These are phyloP conservation scores for Immersiella caudata DNA, from an alignment of 495 filamentous ascomycete genomes.

Conservation along the genomic window DNA sequence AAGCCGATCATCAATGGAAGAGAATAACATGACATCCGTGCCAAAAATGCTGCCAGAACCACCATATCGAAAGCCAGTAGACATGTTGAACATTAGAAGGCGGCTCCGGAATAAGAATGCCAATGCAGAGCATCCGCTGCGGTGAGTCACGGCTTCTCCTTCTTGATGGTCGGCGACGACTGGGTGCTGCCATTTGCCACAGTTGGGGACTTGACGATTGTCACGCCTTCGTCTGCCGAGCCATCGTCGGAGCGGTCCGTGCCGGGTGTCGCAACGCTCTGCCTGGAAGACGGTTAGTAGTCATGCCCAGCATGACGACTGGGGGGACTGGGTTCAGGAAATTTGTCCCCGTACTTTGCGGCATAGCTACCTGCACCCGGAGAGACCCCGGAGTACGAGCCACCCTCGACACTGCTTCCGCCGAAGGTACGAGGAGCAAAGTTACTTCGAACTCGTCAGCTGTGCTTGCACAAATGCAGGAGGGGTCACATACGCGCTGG, in stretches of 20 bases:
- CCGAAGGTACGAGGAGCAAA: constrained; percentile 33
- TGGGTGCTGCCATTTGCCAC: constrained; percentile 53
- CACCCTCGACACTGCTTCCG: constrained; percentile 21
- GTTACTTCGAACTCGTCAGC: constrained; percentile 18
- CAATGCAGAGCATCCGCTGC: constrained; percentile 7
- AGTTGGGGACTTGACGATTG: constrained; percentile 54
- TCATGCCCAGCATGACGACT: constrained; percentile 16
- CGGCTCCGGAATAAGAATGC: background rate
- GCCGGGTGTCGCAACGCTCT: constrained; percentile 28
- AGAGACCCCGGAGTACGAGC: constrained; percentile 23
- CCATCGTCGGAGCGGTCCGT: constrained; percentile 46
- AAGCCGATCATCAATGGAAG: constrained; percentile 21
- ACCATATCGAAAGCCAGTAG: constrained; percentile 24
- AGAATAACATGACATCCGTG: constrained; percentile 36
- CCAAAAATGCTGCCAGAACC: constrained; percentile 33
- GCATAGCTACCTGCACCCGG: constrained; percentile 24
- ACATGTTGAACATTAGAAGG: background rate
- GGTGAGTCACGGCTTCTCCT: constrained; percentile 40
- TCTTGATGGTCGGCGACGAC: constrained; percentile 53
- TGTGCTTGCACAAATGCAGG: background rate
- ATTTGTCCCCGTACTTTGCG: constrained; percentile 31
- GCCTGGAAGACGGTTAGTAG: constrained; percentile 39
- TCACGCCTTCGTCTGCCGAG: constrained; percentile 49
- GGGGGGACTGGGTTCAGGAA: background rate
- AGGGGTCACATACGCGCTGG: background rate